A percentile compares a stretch with the other conserved stretches of the same genome.
phyloP scores from a whole-genome alignment of 2,329 filamentous ascomycete species.

The Pestalotiopsis sp. region DNA sequence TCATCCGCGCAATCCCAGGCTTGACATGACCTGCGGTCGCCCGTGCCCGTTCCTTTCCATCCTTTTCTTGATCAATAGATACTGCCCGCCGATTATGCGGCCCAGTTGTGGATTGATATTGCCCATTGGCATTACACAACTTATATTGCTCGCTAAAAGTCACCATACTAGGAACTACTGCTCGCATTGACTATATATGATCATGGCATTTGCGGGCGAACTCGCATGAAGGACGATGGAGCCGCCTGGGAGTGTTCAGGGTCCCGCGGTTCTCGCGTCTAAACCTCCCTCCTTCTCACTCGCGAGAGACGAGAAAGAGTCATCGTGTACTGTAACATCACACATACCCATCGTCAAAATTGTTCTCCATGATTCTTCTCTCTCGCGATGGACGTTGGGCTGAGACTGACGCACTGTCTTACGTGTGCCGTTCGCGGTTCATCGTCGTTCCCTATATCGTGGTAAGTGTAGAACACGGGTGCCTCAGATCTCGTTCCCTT shows the following conservation, averaged over 20 bases:
- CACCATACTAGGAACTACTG: neutral
- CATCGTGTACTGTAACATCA: neutral
- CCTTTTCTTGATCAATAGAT: neutral
- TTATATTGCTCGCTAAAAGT: neutral
- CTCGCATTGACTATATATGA: neutral
- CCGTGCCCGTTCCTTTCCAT: neutral
- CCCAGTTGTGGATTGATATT: too few species aligned
- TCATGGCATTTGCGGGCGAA: neutral
- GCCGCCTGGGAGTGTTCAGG: neutral
- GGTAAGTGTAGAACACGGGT: neutral
- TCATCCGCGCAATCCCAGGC: neutral
- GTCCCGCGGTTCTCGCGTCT: neutral
- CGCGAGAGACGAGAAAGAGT: neutral
- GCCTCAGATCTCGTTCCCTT: neutral
- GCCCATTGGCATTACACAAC: neutral
- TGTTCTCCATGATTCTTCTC: neutral
- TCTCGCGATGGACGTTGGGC: neutral
- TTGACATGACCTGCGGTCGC: neutral
- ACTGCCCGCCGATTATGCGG: too few species aligned
- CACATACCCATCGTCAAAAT: neutral
- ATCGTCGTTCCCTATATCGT: neutral
- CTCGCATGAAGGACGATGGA: neutral
- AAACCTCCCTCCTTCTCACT: neutral
- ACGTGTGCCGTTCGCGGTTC: slow-evolving; percentile 1
- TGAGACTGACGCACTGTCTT: slow-evolving; percentile 2